Percentiles rank a stretch among this genome's conserved stretches.
Evolutionary conservation across 306 rosid genomes (phyloP).

Genomic region (Sophora flavescens): DNA sequence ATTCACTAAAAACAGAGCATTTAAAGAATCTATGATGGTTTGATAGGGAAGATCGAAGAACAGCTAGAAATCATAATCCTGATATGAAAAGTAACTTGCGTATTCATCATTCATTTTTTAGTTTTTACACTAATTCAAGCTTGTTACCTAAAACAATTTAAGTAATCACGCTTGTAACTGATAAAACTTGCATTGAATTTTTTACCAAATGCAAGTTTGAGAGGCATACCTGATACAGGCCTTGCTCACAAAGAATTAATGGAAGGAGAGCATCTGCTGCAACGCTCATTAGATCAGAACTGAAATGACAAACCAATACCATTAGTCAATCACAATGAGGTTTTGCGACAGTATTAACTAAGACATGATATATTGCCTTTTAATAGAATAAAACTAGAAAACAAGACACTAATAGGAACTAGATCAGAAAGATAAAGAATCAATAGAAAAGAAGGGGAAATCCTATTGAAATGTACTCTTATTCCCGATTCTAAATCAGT

Average conservation of each 20-base stretch:
- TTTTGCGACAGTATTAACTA: slow-evolving; percentile 6
- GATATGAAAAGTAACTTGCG: slow-evolving; percentile 17
- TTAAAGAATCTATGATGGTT: background rate
- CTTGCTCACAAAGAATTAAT: slow-evolving; percentile 85
- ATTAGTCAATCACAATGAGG: slow-evolving; percentile 30
- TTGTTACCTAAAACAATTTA: slow-evolving; percentile 2
- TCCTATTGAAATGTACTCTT: no score
- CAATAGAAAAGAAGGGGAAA: no score
- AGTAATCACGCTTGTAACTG: slow-evolving; percentile 9
- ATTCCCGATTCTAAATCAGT: no score
- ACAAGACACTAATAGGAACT: slow-evolving; percentile 13
- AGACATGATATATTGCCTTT: slow-evolving; percentile 26
- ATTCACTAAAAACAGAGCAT: slow-evolving; percentile 12
- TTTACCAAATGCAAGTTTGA: slow-evolving; percentile 33
- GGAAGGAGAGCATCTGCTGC: slow-evolving; percentile 99
- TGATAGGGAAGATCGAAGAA: background rate
- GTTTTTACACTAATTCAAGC: background rate
- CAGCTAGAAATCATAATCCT: slow-evolving; percentile 11
- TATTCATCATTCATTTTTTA: background rate
- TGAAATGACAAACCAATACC: slow-evolving; percentile 48
- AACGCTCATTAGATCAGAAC: slow-evolving; percentile 83
- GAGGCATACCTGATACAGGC: slow-evolving; percentile 77
- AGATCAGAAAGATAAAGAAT: no score
- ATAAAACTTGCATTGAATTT: background rate
- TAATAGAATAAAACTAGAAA: background rate